These are phyloP conservation scores for Geotrichum candidum DNA, from an alignment of 1,139 yeast species.

Conservation along the genomic window DNA sequence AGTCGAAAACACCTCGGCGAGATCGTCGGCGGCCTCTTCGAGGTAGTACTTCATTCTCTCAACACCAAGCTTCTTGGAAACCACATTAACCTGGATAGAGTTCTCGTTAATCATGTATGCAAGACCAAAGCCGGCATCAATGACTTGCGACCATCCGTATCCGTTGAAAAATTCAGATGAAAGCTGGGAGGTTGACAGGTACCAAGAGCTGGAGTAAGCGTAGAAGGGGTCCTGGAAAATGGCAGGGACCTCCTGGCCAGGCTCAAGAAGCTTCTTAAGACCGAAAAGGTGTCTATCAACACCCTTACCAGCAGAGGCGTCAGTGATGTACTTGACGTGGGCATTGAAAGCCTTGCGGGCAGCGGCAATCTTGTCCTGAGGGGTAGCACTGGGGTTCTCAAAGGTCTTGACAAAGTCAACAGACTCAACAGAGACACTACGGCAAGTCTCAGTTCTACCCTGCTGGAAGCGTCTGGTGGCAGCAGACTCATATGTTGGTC, in stretches of 20 bases:
- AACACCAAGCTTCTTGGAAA: slow-evolving; percentile 67
- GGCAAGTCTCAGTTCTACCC: slow-evolving; percentile 96
- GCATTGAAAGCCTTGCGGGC: slow-evolving; percentile 69
- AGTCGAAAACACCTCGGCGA: slow-evolving; percentile 54
- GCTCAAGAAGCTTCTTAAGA: slow-evolving; percentile 61
- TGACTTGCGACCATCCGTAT: slow-evolving; percentile 95
- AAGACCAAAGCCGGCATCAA: slow-evolving; percentile 88
- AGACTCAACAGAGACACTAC: slow-evolving; percentile 77
- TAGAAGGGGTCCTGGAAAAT: slow-evolving; percentile 73
- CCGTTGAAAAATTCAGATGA: slow-evolving; percentile 86
- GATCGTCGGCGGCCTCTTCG: slow-evolving; percentile 74
- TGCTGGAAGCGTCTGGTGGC: slow-evolving; percentile 83
- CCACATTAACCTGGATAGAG: slow-evolving; percentile 80
- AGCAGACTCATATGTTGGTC: slow-evolving; percentile 95
- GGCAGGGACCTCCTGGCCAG: slow-evolving; percentile 60
- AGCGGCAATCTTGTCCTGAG: slow-evolving; percentile 56
- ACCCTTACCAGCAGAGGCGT: slow-evolving; percentile 82
- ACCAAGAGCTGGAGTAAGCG: slow-evolving; percentile 77
- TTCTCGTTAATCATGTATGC: slow-evolving; percentile 90
- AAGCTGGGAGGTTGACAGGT: slow-evolving; percentile 80
- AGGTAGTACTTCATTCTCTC: slow-evolving; percentile 65
- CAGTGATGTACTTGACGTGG: slow-evolving; percentile 68
- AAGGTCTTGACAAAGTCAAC: slow-evolving; percentile 70
- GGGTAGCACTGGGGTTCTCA: slow-evolving; percentile 52
- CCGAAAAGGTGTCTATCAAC: slow-evolving; percentile 95